Conservation (phyloP, 2,329 filamentous ascomycete genomes). For the Cercospora janseana region DNA sequence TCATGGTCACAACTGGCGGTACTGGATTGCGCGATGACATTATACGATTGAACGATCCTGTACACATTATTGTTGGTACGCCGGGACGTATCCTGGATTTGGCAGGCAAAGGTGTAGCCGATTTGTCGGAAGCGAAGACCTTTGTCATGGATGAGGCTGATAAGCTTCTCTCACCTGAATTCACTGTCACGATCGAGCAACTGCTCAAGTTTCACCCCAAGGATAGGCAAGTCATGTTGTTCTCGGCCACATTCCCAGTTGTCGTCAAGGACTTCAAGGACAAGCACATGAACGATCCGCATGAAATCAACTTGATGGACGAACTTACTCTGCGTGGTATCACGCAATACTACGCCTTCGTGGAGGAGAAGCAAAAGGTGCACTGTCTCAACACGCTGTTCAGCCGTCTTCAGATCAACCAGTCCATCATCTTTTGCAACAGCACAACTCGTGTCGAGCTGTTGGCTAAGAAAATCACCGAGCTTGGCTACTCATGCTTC, state of each 20-base stretch:
- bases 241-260: constrained; percentile 94
- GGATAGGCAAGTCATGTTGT: constrained; percentile 98
- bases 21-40: constrained; percentile 96
- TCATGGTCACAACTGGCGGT: constrained; percentile 98
- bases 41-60: constrained; percentile 85
- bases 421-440: constrained; percentile 99
- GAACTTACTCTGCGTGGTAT: constrained; percentile 97
- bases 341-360: constrained; percentile 98
- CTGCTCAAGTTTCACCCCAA: constrained; percentile 92
- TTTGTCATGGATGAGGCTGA: constrained; percentile 99
- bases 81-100: constrained; percentile 94
- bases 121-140: constrained; percentile 91
- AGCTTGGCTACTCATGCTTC: constrained; percentile 98
- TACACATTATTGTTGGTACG: constrained; percentile 97
- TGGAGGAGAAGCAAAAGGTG: constrained; percentile 98
- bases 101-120: constrained; percentile 92
- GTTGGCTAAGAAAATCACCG: constrained; percentile 98
- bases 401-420: constrained; percentile 98
- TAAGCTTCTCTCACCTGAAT: constrained; percentile 93
- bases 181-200: constrained; percentile 96
- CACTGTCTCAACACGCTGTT: constrained; percentile 98
- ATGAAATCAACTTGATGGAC: constrained; percentile 99
- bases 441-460: constrained; percentile 97
- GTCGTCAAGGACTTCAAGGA: constrained; percentile 98
- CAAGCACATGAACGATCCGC: constrained; percentile 93